Evolutionary conservation across 2,329 filamentous ascomycete genomes (phyloP).

Genomic region (Chrysoporthe cubensis): DNA sequence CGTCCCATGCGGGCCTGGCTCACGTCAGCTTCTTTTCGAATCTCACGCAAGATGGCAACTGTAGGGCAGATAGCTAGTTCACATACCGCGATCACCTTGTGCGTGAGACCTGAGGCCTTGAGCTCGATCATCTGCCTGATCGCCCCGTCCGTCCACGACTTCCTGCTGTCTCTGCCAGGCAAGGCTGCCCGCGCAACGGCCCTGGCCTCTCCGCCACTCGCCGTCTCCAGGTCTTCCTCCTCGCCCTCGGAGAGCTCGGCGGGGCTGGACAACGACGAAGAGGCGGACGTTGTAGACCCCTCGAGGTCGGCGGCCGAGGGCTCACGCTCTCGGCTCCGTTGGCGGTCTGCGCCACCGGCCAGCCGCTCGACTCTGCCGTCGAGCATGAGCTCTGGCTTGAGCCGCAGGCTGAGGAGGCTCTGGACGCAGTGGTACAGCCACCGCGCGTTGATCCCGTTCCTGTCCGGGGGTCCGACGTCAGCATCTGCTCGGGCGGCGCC

Average conservation of each 20-base stretch:
- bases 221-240: background rate
- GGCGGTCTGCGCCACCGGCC: background rate
- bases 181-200: background rate
- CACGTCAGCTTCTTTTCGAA: background rate
- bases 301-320: background rate
- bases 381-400: constrained; percentile 14
- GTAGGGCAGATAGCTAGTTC: background rate
- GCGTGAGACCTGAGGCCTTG: constrained; percentile 8
- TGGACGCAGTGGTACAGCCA: constrained; percentile 22
- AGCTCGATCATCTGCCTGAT: constrained; percentile 11
- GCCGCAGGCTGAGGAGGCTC: background rate
- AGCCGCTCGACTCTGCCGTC: background rate
- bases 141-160: constrained; percentile 19
- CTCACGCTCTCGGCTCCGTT: background rate
- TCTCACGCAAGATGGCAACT: too few species aligned
- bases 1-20: constrained; percentile 18
- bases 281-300: background rate
- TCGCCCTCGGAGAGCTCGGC: background rate
- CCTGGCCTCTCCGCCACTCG: background rate
- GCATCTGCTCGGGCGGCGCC: background rate
- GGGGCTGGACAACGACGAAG: background rate
- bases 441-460: background rate
- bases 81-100: constrained; percentile 17
- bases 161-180: background rate
- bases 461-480: background rate